These are phyloP conservation scores for Globisporangium alternatum DNA, from an alignment of 352 stramenopile species.

Conservation along the genomic window DNA sequence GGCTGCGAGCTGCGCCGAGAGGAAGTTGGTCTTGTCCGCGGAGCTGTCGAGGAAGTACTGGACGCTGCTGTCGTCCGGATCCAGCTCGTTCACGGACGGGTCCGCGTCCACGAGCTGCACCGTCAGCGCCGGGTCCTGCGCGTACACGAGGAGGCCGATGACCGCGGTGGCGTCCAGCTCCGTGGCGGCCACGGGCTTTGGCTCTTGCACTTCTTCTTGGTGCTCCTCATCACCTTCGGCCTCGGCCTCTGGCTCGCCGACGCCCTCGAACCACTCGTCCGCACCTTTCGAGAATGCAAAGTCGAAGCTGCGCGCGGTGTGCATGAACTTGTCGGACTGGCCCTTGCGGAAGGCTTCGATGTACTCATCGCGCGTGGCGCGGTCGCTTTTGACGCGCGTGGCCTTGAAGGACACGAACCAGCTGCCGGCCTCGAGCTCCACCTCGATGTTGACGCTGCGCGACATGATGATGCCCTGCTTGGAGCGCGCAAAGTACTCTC, in stretches of 20 bases:
- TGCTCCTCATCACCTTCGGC: conserved; percentile 17
- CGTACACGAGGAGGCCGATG: conserved; percentile 34
- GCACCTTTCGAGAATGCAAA: conserved; percentile 25
- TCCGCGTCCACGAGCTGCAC: conserved; percentile 19
- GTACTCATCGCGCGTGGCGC: conserved; percentile 19
- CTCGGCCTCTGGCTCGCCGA: conserved; percentile 18
- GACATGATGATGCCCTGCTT: conserved; percentile 24
- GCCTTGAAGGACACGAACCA: conserved; percentile 34
- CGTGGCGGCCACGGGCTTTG: conserved; percentile 7
- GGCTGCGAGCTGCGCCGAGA: conserved; percentile 16
- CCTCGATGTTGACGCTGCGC: conserved; percentile 37
- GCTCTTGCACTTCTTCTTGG: conserved; percentile 14
- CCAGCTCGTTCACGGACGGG: conserved; percentile 16
- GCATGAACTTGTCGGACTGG: conserved; percentile 35
- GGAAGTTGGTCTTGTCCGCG: conserved; percentile 16
- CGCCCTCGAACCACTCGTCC: conserved; percentile 19
- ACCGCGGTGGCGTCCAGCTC: conserved; percentile 25
- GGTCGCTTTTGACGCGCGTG: conserved; percentile 19
- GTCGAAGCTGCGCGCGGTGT: conserved; percentile 36
- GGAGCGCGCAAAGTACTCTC: conserved; percentile 27
- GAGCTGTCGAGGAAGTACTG: conserved; percentile 19
- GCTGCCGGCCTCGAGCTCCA: conserved; percentile 24
- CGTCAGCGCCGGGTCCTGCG: conserved; percentile 25
- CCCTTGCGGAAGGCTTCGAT: conserved; percentile 22
- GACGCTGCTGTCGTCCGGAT: conserved; percentile 29